phyloP scores from a whole-genome alignment of 2,329 filamentous ascomycete species.

The Aschersonia sp. region DNA sequence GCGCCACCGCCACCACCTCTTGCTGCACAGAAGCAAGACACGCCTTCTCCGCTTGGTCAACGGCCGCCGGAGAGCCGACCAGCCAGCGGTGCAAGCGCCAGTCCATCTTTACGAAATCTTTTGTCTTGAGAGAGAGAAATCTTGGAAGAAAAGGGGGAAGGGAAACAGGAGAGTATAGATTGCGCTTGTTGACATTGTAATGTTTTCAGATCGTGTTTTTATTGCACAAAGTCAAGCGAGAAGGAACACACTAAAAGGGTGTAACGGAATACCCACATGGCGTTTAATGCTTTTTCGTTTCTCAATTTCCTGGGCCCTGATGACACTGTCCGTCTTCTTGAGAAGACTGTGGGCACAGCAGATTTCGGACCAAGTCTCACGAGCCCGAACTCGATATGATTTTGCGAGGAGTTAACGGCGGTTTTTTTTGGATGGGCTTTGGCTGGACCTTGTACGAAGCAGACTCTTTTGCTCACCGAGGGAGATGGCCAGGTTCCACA shows the following conservation, averaged over 20 bases:
- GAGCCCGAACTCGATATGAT: neutral
- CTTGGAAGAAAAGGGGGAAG: neutral
- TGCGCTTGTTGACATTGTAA: neutral
- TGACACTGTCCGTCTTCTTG: too few relatives aligned
- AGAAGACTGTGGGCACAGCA: too few relatives aligned
- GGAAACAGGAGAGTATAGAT: neutral
- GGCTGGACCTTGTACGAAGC: neutral
- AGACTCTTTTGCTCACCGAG: too few relatives aligned
- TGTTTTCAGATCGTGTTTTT: neutral
- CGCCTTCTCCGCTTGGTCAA: slow-evolving; percentile 7
- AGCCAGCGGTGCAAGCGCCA: slow-evolving; percentile 58
- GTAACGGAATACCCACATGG: neutral
- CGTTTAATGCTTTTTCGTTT: neutral
- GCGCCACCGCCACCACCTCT: neutral
- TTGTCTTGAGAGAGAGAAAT: slow-evolving; percentile 34
- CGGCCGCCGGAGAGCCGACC: slow-evolving; percentile 27
- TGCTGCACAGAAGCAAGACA: neutral
- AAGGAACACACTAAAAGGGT: neutral
- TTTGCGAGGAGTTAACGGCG: slow-evolving; percentile 1
- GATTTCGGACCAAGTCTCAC: neutral
- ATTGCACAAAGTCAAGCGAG: neutral
- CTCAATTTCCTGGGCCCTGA: neutral
- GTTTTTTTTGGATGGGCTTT: neutral
- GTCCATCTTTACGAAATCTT: slow-evolving; percentile 60
- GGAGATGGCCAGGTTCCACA: too few relatives aligned